A percentile compares a stretch with the other conserved stretches of the same genome.
These are phyloP conservation scores for Nepenthes gracilis DNA, from an alignment of 148 eudicot genomes.

Conservation along the genomic window DNA sequence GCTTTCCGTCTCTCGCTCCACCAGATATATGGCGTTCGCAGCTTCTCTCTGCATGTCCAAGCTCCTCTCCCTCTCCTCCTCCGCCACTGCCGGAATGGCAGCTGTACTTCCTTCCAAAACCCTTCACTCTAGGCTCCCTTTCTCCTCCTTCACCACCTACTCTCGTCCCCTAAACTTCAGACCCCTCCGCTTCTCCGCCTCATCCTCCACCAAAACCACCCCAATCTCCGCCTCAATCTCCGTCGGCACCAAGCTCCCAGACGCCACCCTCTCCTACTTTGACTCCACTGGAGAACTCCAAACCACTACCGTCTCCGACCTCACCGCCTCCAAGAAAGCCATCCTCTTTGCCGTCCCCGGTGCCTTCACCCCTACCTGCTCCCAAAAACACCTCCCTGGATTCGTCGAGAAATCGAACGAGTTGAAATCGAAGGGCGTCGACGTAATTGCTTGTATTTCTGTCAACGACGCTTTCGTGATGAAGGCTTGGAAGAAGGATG, in stretches of 20 bases:
- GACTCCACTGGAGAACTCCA: conserved; percentile 53
- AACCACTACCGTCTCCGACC: conserved; percentile 55
- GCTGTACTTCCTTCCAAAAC: conserved; percentile 16
- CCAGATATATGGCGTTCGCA: too few species aligned
- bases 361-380: conserved; percentile 92
- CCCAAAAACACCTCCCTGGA: conserved; percentile 83
- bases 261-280: conserved; percentile 62
- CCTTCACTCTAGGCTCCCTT: conserved; percentile 9
- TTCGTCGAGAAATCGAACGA: conserved; percentile 58
- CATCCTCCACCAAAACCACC: conserved; percentile 19
- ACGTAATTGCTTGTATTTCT: conserved; percentile 67
- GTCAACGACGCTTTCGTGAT: conserved; percentile 87
- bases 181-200: conserved; percentile 10
- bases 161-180: conserved; percentile 9
- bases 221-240: conserved; percentile 51
- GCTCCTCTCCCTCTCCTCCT: conserved; percentile 12
- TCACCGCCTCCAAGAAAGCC: conserved; percentile 49
- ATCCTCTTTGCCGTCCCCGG: conserved; percentile 85
- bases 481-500: conserved; percentile 75
- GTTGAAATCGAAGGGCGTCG: conserved; percentile 67
- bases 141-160: conserved; percentile 13
- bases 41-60: conserved; percentile 11
- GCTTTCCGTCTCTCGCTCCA: too few species aligned
- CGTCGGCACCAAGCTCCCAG: conserved; percentile 58
- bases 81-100: conserved; percentile 12